Evolutionary conservation across 768 basidiomycete genomes (phyloP).

Genomic region (Leucosporidium creatinivorum): DNA sequence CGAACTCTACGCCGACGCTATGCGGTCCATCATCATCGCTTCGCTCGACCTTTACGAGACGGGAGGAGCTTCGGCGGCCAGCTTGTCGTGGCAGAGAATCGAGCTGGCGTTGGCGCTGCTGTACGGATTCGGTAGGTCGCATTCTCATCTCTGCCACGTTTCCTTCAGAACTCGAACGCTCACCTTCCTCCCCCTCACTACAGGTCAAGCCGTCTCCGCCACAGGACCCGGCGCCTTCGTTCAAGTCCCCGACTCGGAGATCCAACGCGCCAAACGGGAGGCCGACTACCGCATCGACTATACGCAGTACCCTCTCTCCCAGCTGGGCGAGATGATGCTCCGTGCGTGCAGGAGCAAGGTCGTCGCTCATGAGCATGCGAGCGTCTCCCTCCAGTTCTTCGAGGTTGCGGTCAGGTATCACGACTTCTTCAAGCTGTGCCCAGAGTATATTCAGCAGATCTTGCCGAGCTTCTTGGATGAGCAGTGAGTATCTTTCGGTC

Average conservation of each 20-base stretch:
- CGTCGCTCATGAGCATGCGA: conserved; percentile 58
- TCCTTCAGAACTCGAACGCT: not conserved
- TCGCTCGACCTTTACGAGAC: conserved; percentile 62
- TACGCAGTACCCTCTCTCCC: conserved; percentile 57
- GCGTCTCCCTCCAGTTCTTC: conserved; percentile 83
- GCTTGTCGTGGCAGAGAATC: conserved; percentile 81
- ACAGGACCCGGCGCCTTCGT: conserved; percentile 84
- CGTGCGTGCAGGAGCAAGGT: conserved; percentile 77
- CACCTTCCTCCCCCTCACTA: not conserved
- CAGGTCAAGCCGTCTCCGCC: conserved; percentile 41
- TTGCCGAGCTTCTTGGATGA: conserved; percentile 78
- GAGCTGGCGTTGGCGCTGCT: conserved; percentile 90
- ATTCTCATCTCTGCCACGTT: conserved; percentile 40
- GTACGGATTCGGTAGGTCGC: conserved; percentile 75
- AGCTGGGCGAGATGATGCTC: conserved; percentile 81
- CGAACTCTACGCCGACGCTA: conserved; percentile 68
- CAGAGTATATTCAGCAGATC: conserved; percentile 76
- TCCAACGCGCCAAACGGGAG: conserved; percentile 48
- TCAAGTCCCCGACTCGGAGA: conserved; percentile 55
- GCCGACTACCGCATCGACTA: conserved; percentile 33
- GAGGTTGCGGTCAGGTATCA: conserved; percentile 85
- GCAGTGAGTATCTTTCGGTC: conserved; percentile 51
- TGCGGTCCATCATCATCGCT: conserved; percentile 62
- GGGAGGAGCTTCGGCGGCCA: conserved; percentile 43
- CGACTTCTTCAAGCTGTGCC: conserved; percentile 93